Percentiles rank a stretch among this genome's conserved stretches.
These are phyloP conservation scores for Zopfia rhizophila DNA, from an alignment of 2,329 filamentous ascomycete species.

Conservation along the genomic window DNA sequence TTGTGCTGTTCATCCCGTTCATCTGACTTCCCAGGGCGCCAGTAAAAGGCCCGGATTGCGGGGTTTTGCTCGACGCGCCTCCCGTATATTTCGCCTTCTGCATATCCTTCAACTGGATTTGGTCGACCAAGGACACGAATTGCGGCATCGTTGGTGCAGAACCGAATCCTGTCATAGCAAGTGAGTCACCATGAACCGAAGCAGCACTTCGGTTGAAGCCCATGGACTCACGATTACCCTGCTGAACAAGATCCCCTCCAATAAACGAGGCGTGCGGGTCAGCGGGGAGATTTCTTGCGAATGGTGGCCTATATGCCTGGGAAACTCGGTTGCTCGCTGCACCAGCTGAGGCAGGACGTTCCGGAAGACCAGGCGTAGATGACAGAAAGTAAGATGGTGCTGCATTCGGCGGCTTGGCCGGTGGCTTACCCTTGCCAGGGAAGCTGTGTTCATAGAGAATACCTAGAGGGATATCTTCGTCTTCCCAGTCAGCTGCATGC, in stretches of 20 bases:
- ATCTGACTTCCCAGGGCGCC: conserved; percentile 46
- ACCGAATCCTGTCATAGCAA: conserved; percentile 31
- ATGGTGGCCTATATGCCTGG: conserved; percentile 40
- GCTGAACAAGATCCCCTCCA: conserved; percentile 47
- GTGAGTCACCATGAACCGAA: conserved; percentile 47
- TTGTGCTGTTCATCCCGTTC: conserved; percentile 37
- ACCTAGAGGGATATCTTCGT: conserved; percentile 52
- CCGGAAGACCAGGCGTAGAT: conserved; percentile 27
- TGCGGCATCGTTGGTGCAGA: conserved; percentile 36
- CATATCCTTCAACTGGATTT: conserved; percentile 50
- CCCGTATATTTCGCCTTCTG: conserved; percentile 50
- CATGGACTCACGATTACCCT: conserved; percentile 47
- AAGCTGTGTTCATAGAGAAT: conserved; percentile 51
- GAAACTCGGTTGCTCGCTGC: conserved; percentile 32
- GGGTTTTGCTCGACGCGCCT: conserved; percentile 45
- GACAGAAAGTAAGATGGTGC: conserved; percentile 43
- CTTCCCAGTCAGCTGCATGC: conserved; percentile 49
- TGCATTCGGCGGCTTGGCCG: conserved; percentile 41
- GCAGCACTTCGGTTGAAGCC: conserved; percentile 48
- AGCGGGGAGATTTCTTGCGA: conserved; percentile 47
- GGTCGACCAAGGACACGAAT: conserved; percentile 47
- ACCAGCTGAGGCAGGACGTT: conserved; percentile 48
- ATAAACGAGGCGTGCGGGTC: conserved; percentile 47
- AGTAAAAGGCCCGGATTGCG: conserved; percentile 43
- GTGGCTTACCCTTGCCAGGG: conserved; percentile 40